Evolutionary conservation across 805 yeast species (phyloP), one percentile per base, ranked within the genome.

Genomic region (Sungouiella thailandica): DNA sequence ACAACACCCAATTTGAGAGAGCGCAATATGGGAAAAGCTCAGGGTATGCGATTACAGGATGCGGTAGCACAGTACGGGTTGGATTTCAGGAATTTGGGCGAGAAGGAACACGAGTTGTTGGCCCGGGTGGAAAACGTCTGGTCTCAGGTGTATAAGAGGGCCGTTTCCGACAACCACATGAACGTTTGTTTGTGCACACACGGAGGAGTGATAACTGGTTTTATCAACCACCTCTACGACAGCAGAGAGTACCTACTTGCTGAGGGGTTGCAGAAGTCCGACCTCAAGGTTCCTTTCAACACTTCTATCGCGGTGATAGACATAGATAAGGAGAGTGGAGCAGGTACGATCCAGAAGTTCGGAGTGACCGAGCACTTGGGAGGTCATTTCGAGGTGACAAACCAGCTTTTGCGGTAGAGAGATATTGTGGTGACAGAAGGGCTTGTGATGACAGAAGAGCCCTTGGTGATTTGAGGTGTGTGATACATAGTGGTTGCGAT

Each of bases 181-280:
- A 83, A 83, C 46, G 69, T 82, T 2, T 62, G 79, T 10, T 39
- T 84, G 14, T 75, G 86, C 36, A 76, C 87, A 10, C 95, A 86
- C 53, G 95, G 95, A 14, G 95, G 95, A 7, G 82, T 83, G 2
- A 78, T 86, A 12, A 72, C 85, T 29, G 72, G 77, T 18, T 68
- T 80, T 23, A 52, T 75, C 25, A 71, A 72, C 39, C 66, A 78
- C 52, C 58, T 82, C 27, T 58, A 75, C 31, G 47, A 55, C 4
- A 67, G 62, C 15, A 46, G 50, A 18, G 48, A 53, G 9, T 76
- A 63, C 43, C 40, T 40, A 2, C 62, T 76, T 32, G 58, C 56
- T 4, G 55, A 60, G 3, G 62, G 59, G 1, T 57, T 74, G 32
- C 51, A 58, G 1, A 58, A 58, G 4, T 65, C 58, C 0, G 67